A percentile compares a stretch with the other conserved stretches of the same genome.
phyloP scores from a whole-genome alignment of 2,329 filamentous ascomycete species.

The Lojkania enalia region DNA sequence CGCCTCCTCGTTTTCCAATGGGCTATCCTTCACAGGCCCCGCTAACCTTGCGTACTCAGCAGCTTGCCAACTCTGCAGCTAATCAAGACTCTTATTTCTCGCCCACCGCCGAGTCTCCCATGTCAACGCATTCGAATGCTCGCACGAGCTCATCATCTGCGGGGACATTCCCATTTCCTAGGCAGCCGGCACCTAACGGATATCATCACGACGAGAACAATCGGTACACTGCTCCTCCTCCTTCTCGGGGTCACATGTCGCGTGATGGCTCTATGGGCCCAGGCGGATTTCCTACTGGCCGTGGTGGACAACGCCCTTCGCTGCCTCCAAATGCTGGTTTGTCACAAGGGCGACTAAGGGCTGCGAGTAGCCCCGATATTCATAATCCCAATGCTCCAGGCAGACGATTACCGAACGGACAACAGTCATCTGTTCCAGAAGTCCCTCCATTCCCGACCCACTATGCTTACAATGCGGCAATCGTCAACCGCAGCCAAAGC shows the following conservation, averaged over 20 bases:
- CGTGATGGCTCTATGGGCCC: constrained; percentile 70
- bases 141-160: constrained; percentile 73
- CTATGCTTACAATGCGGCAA: constrained; percentile 60
- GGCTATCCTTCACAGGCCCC: constrained; percentile 55
- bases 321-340: constrained; percentile 65
- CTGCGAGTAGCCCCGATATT: constrained; percentile 94
- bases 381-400: constrained; percentile 67
- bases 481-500: constrained; percentile 76
- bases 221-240: constrained; percentile 85
- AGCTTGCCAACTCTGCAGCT: constrained; percentile 58
- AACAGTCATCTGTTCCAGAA: constrained; percentile 46
- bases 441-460: constrained; percentile 58
- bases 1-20: constrained; percentile 73
- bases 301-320: constrained; percentile 73
- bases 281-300: constrained; percentile 65
- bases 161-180: constrained; percentile 78
- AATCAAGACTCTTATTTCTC: constrained; percentile 96
- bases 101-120: constrained; percentile 77
- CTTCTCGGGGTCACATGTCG: constrained; percentile 74
- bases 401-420: constrained; percentile 59
- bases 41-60: constrained; percentile 71
- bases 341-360: constrained; percentile 75
- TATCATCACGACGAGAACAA: constrained; percentile 77
- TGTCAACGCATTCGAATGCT: constrained; percentile 58
- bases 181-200: constrained; percentile 67